These are phyloP conservation scores for Cochlearia excelsa DNA, from an alignment of 345 rosid genomes.

Conservation along the genomic window DNA sequence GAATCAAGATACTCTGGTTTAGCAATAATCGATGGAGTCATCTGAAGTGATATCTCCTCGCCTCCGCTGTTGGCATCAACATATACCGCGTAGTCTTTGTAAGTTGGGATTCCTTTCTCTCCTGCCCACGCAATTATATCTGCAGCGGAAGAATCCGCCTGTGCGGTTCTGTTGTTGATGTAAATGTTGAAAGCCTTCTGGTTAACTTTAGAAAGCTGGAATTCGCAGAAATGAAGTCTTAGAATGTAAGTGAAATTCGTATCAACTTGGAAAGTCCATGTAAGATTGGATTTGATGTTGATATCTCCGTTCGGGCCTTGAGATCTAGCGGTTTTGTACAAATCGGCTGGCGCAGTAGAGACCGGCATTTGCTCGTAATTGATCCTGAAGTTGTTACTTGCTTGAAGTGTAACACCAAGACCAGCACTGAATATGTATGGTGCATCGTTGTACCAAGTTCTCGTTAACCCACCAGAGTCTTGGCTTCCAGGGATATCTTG, in stretches of 20 bases:
- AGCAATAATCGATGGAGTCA: conserved; percentile 46
- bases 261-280: conserved; percentile 75
- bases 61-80: conserved; percentile 39
- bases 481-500: conserved; percentile 47
- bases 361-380: conserved; percentile 41
- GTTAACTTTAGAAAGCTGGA: conserved; percentile 43
- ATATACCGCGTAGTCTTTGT: conserved; percentile 54
- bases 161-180: conserved; percentile 65
- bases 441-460: conserved; percentile 75
- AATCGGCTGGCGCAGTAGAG: conserved; percentile 51
- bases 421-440: conserved; percentile 55
- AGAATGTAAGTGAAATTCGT: conserved; percentile 60
- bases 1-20: conserved; percentile 51
- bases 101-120: conserved; percentile 45
- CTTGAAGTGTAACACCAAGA: conserved; percentile 40
- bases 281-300: conserved; percentile 53
- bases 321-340: conserved; percentile 57
- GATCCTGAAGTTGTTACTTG: conserved; percentile 28
- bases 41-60: conserved; percentile 44
- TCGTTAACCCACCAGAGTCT: conserved; percentile 53
- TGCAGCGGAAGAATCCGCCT: conserved; percentile 35
- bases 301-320: conserved; percentile 44
- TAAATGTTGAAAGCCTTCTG: conserved; percentile 61
- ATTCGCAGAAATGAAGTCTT: conserved; percentile 78
- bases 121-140: conserved; percentile 65